These are phyloP conservation scores for Suillus americanus DNA, from an alignment of 768 basidiomycete genomes.

Conservation along the genomic window DNA sequence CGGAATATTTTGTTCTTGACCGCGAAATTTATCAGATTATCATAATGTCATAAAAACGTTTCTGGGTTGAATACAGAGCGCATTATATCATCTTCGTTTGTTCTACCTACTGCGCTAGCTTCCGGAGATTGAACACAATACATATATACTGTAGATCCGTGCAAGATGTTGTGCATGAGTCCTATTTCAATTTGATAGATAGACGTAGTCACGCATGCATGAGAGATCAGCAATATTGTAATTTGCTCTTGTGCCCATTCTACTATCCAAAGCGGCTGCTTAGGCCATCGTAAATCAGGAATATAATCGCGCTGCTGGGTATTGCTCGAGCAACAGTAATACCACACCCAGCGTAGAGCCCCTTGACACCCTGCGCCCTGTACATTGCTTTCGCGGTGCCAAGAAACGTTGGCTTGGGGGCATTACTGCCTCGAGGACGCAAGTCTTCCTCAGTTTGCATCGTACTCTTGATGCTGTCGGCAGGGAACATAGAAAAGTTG, in stretches of 20 bases:
- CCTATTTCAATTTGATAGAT: no score
- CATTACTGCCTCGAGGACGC: slow-evolving; percentile 45
- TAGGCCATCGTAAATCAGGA: slow-evolving; percentile 87
- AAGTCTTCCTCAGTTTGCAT: slow-evolving; percentile 95
- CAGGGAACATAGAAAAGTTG: slow-evolving; percentile 90
- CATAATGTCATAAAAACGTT: not conserved
- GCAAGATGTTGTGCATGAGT: no score
- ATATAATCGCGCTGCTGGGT: slow-evolving; percentile 91
- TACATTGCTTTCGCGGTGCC: slow-evolving; percentile 72
- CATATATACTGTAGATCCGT: no score
- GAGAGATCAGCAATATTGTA: no score
- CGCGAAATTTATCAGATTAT: no score
- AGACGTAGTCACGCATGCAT: no score
- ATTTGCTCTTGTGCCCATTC: no score
- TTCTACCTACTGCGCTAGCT: no score
- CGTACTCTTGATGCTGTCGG: slow-evolving; percentile 91
- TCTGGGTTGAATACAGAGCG: not conserved
- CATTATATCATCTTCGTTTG: no score
- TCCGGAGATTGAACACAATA: no score
- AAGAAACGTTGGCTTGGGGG: slow-evolving; percentile 43
- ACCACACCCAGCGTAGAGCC: slow-evolving; percentile 91
- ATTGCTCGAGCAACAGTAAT: slow-evolving; percentile 84
- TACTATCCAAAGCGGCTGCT: slow-evolving; percentile 47
- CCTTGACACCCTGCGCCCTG: slow-evolving; percentile 69
- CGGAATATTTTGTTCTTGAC: no score